Conservation (phyloP, 306 rosid genomes). For the Pueraria montana region DNA sequence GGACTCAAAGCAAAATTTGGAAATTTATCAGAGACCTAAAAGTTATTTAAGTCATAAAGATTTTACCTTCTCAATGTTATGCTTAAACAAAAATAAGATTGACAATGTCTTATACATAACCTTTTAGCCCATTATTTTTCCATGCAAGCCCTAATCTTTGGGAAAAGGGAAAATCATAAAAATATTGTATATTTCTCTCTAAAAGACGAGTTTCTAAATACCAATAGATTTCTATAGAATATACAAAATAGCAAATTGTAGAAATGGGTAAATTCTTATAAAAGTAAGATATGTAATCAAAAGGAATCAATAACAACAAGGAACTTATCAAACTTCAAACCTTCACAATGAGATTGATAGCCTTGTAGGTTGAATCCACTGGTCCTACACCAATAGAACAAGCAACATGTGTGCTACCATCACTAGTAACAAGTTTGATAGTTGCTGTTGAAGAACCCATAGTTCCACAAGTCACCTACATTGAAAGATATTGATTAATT, state of each 20-base stretch:
- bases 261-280: background rate
- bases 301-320: background rate
- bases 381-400: conserved; percentile 90
- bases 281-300: background rate
- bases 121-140: background rate
- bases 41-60: no score
- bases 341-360: conserved; percentile 80
- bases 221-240: no score
- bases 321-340: conserved; percentile 26
- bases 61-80: background rate
- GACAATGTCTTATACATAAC: background rate
- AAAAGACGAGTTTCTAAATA: background rate
- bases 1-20: no score
- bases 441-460: conserved; percentile 77
- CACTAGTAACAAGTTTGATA: conserved; percentile 62
- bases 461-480: conserved; percentile 78
- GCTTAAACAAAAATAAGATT: background rate
- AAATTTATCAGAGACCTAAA: no score
- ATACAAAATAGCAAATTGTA: no score
- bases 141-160: background rate
- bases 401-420: conserved; percentile 68
- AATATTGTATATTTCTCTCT: no score
- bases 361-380: conserved; percentile 86
- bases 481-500: conserved; percentile 13
- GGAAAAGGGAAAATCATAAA: background rate